Base-by-base conservation (phyloP, 1,139 yeast species). In the Scheffersomyces illinoinensis region DNA sequence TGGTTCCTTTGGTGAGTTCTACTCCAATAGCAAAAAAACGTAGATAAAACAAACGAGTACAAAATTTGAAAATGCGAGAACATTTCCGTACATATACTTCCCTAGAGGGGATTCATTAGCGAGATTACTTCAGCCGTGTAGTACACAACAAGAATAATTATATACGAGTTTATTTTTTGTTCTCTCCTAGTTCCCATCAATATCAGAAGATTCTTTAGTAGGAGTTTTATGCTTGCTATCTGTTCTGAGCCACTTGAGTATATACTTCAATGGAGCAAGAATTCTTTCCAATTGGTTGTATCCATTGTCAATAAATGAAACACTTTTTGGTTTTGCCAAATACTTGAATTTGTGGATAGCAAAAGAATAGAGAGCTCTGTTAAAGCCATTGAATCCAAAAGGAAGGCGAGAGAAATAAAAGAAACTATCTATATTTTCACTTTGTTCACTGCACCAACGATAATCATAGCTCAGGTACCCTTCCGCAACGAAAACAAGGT, bases 401-500 rank as follows among this genome's bases (percentile, higher is more conserved):
- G 51, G 51, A 20, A 20, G 21, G 8, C 2, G 21, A n/a, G 51
- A 48, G 26, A 48, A 48, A 24, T 48, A 48, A 48, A 19, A 48
- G n/a, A 48, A 1, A 20, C 26, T 24, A 5, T 14, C 51, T 14
- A 17, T 7, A 48, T 14, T 24, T 48, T 48, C 26, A 8, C 24
- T 48, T 20, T 48, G n/a, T 14, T 61, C 65, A 20, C 62, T 51
- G 46, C 64, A 2, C 43, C 43, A 33, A 33, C 43, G 43, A 12
- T 33, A 33, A 12, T 33, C 43, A 33, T 12, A 12, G 43, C 12
- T 33, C 43, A 33, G 43, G 10, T 12, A 12, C 17, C 43, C 43
- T 12, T 33, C 58, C 4, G 71, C 64, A 23, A 63, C 56, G 19
- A 68, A 53, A 19, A 67, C 56, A 23, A 69, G 56, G 48, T 67